These are phyloP conservation scores for Mollisia scopiformis DNA, from an alignment of 2,329 filamentous ascomycete genomes.

Conservation along the genomic window DNA sequence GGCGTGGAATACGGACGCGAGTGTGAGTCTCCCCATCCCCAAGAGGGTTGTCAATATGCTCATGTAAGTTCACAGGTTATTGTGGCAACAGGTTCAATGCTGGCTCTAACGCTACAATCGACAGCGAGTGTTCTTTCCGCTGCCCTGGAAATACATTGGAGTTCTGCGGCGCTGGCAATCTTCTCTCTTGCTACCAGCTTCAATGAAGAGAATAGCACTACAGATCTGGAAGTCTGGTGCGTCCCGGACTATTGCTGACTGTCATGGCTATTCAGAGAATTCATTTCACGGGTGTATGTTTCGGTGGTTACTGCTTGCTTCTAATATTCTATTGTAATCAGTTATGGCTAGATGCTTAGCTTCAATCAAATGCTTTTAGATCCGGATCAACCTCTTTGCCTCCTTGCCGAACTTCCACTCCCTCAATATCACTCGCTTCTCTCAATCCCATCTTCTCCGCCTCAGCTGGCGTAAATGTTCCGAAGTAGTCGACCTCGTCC, in stretches of 20 bases:
- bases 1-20: constrained; percentile 42
- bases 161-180: constrained; percentile 26
- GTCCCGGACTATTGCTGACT: too few species aligned
- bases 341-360: neutral
- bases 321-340: neutral
- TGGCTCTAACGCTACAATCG: constrained; percentile 12
- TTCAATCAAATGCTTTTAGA: neutral
- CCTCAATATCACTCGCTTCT: constrained; percentile 8
- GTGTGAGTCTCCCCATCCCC: constrained; percentile 26
- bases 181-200: constrained; percentile 7
- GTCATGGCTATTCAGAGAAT: neutral
- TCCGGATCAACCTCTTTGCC: neutral
- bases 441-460: constrained; percentile 15
- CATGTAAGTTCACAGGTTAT: constrained; percentile 7
- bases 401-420: neutral
- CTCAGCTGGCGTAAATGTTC: constrained; percentile 34
- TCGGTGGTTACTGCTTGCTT: neutral
- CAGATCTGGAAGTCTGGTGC: too few species aligned
- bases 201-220: neutral
- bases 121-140: constrained; percentile 21
- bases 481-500: constrained; percentile 39
- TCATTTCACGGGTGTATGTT: neutral
- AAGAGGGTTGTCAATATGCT: neutral
- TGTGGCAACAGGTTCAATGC: constrained; percentile 47
- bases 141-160: constrained; percentile 24